Base-by-base conservation (phyloP, 345 rosid genomes). In the Heritiera littoralis region DNA sequence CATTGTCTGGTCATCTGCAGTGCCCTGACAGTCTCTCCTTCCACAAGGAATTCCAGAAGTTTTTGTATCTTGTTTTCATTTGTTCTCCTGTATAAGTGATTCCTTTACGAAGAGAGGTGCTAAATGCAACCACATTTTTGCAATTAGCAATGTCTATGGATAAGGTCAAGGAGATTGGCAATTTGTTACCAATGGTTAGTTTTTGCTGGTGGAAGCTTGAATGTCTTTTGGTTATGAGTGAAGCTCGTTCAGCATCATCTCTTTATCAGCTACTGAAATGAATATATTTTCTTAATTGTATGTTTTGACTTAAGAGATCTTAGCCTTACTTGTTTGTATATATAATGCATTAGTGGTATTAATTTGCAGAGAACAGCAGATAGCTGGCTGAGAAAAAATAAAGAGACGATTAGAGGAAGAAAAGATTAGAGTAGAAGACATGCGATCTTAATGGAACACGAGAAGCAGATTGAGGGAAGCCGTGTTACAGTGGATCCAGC, bases 101-200 rank as follows among this genome's bases (percentile, higher is more conserved):
- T 23, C 28, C 28, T 23, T 23, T 23, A 23, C 28, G 28, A 23
- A 23, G 28, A 23, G 28, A 23, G 28, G 28, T 23, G 28, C 28
- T 23, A 23, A 23, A 23, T 23, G 28, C 28, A 23, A 23, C 28
- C 28, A 23, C 28, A 23, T 23, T 23, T 23, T 23, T 23, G 87
- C 99, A 95, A 60, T 79, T 91, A 76, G 91, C 91, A 74, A 72
- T 84, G 90, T 91, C 97, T 41, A 93, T 95, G 92, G 85, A 86
- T 49, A 83, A 89, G 78, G 89, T 95, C 41, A 93, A 88, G 89
- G 91, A 90, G 87, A 89, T 81, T 12, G 92, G 90, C 84, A 89
- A 91, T 66, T 77, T 87, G 78, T 91, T 97, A 1, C 83, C 92
- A 18, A 93, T 90, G 97, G 93, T 92, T 67, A 75, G 89, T 78